A percentile compares a stretch with the other conserved stretches of the same genome.
These are phyloP conservation scores for Bipolaris cookei DNA, from an alignment of 2,329 filamentous ascomycete species.

Conservation along the genomic window DNA sequence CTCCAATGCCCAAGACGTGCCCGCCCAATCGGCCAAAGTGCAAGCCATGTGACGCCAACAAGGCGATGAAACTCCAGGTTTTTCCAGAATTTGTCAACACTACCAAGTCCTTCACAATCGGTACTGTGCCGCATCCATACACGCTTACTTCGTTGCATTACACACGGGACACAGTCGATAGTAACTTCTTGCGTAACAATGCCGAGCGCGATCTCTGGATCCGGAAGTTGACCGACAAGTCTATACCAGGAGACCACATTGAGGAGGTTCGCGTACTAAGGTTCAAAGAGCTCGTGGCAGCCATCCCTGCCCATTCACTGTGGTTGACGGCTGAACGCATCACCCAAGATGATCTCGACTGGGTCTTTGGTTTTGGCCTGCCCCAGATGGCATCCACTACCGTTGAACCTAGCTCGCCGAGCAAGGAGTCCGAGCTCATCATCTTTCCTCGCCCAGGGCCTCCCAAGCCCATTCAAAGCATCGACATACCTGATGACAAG, in stretches of 20 bases:
- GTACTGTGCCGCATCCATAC: constrained; percentile 88
- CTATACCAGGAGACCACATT: constrained; percentile 68
- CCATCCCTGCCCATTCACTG: constrained; percentile 67
- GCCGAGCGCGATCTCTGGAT: constrained; percentile 83
- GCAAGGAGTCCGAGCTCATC: constrained; percentile 63
- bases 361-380: constrained; percentile 86
- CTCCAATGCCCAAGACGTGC: constrained; percentile 76
- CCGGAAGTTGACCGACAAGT: constrained; percentile 69
- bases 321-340: constrained; percentile 78
- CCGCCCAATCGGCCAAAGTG: constrained; percentile 82
- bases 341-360: constrained; percentile 76
- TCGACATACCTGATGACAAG: constrained; percentile 57
- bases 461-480: constrained; percentile 58
- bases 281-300: constrained; percentile 83
- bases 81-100: constrained; percentile 73
- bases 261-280: constrained; percentile 70
- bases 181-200: constrained; percentile 58
- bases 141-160: constrained; percentile 74
- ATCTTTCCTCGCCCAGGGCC: constrained; percentile 52
- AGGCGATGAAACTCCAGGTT: constrained; percentile 70
- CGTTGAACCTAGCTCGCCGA: constrained; percentile 63
- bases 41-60: constrained; percentile 69
- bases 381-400: constrained; percentile 63
- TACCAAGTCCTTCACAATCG: constrained; percentile 77
- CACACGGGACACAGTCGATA: constrained; percentile 54